These are phyloP conservation scores for Ophiostoma triangulosporum DNA, from an alignment of 2,329 filamentous ascomycete genomes.

Conservation along the genomic window DNA sequence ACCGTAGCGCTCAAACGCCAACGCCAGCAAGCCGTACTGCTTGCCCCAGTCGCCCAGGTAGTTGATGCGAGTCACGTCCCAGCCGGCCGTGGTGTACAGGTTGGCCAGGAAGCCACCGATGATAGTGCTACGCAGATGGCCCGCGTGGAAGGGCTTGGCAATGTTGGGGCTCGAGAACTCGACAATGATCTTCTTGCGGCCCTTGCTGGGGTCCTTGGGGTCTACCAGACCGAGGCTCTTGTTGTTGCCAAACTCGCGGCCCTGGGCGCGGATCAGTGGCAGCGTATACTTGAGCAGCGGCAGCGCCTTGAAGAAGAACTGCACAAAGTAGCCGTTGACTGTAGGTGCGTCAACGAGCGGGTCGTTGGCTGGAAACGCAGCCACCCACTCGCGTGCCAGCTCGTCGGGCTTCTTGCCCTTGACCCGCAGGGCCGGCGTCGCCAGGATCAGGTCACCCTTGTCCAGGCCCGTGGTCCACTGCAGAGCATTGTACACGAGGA, in stretches of 20 bases:
- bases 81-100: constrained; percentile 55
- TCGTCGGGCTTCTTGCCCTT: constrained; percentile 55
- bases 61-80: constrained; percentile 63
- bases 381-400: constrained; percentile 47
- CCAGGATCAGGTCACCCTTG: constrained; percentile 69
- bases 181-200: constrained; percentile 55
- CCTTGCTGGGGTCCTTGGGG: constrained; percentile 43
- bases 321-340: constrained; percentile 54
- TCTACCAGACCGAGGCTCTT: constrained; percentile 46
- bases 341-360: constrained; percentile 59
- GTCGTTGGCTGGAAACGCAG: constrained; percentile 43
- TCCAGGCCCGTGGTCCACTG: constrained; percentile 70
- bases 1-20: constrained; percentile 64
- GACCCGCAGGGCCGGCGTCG: constrained; percentile 65
- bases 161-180: constrained; percentile 83
- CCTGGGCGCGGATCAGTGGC: constrained; percentile 52
- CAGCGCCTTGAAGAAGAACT: constrained; percentile 66
- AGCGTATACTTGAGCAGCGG: constrained; percentile 53
- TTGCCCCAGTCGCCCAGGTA: constrained; percentile 74
- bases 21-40: constrained; percentile 58
- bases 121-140: constrained; percentile 65
- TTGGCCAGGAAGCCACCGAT: constrained; percentile 67
- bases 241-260: constrained; percentile 51
- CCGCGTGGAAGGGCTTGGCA: constrained; percentile 71
- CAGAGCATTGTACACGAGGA: constrained; percentile 60